Evolutionary conservation across 2,329 filamentous ascomycete species (phyloP).

Genomic region (Hypoxylon sp.): DNA sequence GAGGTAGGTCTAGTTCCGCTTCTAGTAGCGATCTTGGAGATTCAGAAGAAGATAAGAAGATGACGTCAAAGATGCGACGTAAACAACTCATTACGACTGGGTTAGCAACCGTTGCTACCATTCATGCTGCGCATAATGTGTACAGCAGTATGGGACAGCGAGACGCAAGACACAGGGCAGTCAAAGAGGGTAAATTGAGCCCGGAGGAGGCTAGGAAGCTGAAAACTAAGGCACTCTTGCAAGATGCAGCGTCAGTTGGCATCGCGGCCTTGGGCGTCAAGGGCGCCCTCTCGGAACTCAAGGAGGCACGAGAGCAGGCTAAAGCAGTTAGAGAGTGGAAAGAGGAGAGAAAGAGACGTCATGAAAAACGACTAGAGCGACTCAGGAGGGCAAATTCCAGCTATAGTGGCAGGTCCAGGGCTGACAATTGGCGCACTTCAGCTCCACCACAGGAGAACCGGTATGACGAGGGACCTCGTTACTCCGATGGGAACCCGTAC

Average conservation of each 20-base stretch:
- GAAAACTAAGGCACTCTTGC: slow-evolving; percentile 69
- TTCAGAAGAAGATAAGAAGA: slow-evolving; percentile 70
- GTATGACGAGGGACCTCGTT: slow-evolving; percentile 62
- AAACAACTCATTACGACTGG: slow-evolving; percentile 72
- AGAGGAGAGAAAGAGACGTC: slow-evolving; percentile 64
- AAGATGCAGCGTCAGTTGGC: slow-evolving; percentile 72
- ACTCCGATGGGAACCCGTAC: slow-evolving; percentile 65
- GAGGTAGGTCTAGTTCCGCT: slow-evolving; percentile 62
- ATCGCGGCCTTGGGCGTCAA: slow-evolving; percentile 72
- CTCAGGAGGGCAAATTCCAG: slow-evolving; percentile 50
- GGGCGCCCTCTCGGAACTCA: slow-evolving; percentile 69
- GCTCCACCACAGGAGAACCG: slow-evolving; percentile 58
- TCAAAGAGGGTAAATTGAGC: slow-evolving; percentile 67
- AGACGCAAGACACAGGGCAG: slow-evolving; percentile 66
- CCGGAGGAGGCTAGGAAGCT: slow-evolving; percentile 68
- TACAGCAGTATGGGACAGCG: slow-evolving; percentile 72
- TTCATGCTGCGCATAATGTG: slow-evolving; percentile 72
- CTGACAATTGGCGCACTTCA: slow-evolving; percentile 62
- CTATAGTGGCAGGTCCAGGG: slow-evolving; percentile 57
- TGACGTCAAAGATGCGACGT: slow-evolving; percentile 71
- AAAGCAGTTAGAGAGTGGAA: slow-evolving; percentile 66
- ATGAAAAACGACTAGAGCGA: slow-evolving; percentile 63
- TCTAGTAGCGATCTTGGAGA: slow-evolving; percentile 71
- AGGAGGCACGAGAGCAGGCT: slow-evolving; percentile 66
- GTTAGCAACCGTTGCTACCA: slow-evolving; percentile 71